Conservation (phyloP, 345 rosid species). For the Salix arbutifolia region DNA sequence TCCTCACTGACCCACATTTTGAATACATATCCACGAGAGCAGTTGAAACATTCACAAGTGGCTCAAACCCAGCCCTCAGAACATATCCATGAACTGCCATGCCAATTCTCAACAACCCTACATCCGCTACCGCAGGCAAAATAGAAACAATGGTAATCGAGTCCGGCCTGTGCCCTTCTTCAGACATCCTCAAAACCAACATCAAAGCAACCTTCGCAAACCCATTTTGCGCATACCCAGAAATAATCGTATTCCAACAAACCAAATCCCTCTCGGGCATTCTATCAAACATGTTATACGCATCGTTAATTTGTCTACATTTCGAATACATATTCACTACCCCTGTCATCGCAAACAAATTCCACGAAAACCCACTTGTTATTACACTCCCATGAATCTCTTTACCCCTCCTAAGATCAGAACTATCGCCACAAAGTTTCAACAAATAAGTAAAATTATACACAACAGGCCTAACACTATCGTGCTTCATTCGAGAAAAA, state of each 20-base stretch:
- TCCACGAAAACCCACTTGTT: slow-evolving; percentile 52
- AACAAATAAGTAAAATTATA: slow-evolving; percentile 71
- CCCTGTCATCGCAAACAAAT: slow-evolving; percentile 69
- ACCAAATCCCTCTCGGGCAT: slow-evolving; percentile 81
- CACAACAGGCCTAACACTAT: slow-evolving; percentile 52
- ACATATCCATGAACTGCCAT: slow-evolving; percentile 26
- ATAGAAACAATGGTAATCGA: slow-evolving; percentile 20
- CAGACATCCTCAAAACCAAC: slow-evolving; percentile 54
- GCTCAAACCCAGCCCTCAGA: slow-evolving; percentile 19
- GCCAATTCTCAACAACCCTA: slow-evolving; percentile 15
- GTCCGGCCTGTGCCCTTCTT: slow-evolving; percentile 35
- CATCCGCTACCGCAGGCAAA: slow-evolving; percentile 19
- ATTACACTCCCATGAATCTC: slow-evolving; percentile 72
- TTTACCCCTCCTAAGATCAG: slow-evolving; percentile 50
- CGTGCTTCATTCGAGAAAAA: slow-evolving; percentile 58
- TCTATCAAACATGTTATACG: slow-evolving; percentile 76
- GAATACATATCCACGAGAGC: slow-evolving; percentile 32
- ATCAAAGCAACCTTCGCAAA: slow-evolving; percentile 51
- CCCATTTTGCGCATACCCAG: slow-evolving; percentile 76
- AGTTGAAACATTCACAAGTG: slow-evolving; percentile 15
- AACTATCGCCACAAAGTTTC: slow-evolving; percentile 61
- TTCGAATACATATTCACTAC: slow-evolving; percentile 64
- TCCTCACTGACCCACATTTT: slow-evolving; percentile 12
- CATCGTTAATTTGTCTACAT: slow-evolving; percentile 54
- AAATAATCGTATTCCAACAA: slow-evolving; percentile 76